A percentile compares a stretch with the other conserved stretches of the same genome.
phyloP scores from a whole-genome alignment of 768 basidiomycete species.

The Xerocomellus chrysenteron region DNA sequence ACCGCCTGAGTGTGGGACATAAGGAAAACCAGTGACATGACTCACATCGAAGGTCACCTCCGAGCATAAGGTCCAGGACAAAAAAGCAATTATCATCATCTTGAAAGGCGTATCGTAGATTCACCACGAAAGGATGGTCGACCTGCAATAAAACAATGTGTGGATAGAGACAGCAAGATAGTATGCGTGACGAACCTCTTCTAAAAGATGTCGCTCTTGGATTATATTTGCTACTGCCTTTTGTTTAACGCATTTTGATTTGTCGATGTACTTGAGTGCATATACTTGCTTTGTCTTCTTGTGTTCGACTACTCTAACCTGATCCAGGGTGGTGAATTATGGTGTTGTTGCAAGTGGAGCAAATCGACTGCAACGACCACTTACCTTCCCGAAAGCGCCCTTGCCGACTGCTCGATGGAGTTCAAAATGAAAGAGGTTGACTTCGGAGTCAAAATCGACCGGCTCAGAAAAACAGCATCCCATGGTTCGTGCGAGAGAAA shows the following conservation, averaged over 20 bases:
- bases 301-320: slow-evolving; percentile 98
- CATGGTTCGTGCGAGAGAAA: slow-evolving; percentile 48
- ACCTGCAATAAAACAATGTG: slow-evolving; percentile 45
- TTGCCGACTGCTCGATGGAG: slow-evolving; percentile 94
- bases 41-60: slow-evolving; percentile 90
- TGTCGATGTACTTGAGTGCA: slow-evolving; percentile 98
- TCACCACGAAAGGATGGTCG: slow-evolving; percentile 87
- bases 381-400: slow-evolving; percentile 97
- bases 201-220: slow-evolving; percentile 87
- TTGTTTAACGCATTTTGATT: slow-evolving; percentile 86
- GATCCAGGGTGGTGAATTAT: background rate
- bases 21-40: slow-evolving; percentile 7
- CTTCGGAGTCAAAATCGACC: slow-evolving; percentile 80
- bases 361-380: slow-evolving; percentile 5
- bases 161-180: slow-evolving; percentile 9
- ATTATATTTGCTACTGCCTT: slow-evolving; percentile 91
- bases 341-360: background rate
- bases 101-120: slow-evolving; percentile 93
- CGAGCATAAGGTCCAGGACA: slow-evolving; percentile 94
- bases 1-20: background rate
- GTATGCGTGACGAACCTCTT: slow-evolving; percentile 64
- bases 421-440: slow-evolving; percentile 94
- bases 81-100: slow-evolving; percentile 98
- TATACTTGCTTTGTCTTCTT: slow-evolving; percentile 90
- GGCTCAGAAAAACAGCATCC: slow-evolving; percentile 66